Conservation (phyloP, 2,329 filamentous ascomycete genomes). For the Blastomyces parvus region DNA sequence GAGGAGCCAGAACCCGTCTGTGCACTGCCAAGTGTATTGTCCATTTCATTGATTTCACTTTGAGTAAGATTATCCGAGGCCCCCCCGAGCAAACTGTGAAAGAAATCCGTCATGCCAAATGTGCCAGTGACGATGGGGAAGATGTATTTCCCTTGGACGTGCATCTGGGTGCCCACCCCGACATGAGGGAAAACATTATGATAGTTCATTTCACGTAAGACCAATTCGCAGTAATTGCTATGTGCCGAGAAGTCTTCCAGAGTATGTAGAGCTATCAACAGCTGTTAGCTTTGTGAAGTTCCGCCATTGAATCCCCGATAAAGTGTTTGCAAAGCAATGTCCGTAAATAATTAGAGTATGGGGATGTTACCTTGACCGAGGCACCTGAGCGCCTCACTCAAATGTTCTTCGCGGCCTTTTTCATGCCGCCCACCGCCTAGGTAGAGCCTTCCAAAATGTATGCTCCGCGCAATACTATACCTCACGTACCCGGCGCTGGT, state of each 20-base stretch:
- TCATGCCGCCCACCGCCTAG: slow-evolving; percentile 51
- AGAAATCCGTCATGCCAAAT: slow-evolving; percentile 75
- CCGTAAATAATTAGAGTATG: background rate
- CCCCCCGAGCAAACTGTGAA: slow-evolving; percentile 68
- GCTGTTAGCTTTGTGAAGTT: background rate
- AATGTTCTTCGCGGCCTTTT: slow-evolving; percentile 61
- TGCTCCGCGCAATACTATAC: slow-evolving; percentile 61
- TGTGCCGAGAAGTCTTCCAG: slow-evolving; percentile 73
- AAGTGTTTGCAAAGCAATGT: background rate
- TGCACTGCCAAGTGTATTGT: slow-evolving; percentile 62
- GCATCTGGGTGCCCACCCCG: slow-evolving; percentile 57
- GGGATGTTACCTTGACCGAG: slow-evolving; percentile 54
- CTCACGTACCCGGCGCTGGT: slow-evolving; percentile 80
- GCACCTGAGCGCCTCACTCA: slow-evolving; percentile 70
- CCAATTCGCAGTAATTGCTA: slow-evolving; percentile 75
- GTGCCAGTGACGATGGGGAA: slow-evolving; percentile 63
- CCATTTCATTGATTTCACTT: slow-evolving; percentile 72
- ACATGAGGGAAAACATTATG: slow-evolving; percentile 63
- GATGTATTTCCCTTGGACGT: slow-evolving; percentile 54
- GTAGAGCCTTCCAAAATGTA: slow-evolving; percentile 69
- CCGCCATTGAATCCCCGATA: background rate
- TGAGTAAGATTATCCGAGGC: slow-evolving; percentile 78
- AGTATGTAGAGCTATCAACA: slow-evolving; percentile 49
- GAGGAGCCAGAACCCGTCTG: slow-evolving; percentile 41
- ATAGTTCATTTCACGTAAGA: slow-evolving; percentile 61